A percentile compares a stretch with the other conserved stretches of the same genome.
Evolutionary conservation across 2,329 filamentous ascomycete species (phyloP).

Genomic region (Cladosporium sp.): DNA sequence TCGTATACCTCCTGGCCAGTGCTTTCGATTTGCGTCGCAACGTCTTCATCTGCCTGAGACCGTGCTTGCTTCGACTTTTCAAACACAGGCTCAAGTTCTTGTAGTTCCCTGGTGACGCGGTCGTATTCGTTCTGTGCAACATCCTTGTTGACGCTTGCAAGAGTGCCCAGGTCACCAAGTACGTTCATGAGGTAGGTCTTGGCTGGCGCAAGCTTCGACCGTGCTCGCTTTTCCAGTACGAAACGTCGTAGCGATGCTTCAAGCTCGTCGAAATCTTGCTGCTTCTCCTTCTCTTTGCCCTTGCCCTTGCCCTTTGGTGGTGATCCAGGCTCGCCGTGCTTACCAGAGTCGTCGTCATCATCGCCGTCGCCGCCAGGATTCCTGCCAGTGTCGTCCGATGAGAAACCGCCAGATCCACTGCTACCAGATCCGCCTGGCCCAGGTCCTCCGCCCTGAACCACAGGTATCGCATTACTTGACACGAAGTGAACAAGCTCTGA

Average conservation of each 20-base stretch:
- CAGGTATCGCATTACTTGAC: constrained; percentile 90
- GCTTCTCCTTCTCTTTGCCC: constrained; percentile 70
- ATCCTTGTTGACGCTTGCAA: constrained; percentile 83
- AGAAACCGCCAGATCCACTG: constrained; percentile 31
- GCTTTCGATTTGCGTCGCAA: constrained; percentile 77
- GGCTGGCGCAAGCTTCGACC: constrained; percentile 91
- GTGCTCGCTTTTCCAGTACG: constrained; percentile 89
- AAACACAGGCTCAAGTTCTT: constrained; percentile 77
- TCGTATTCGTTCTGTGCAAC: constrained; percentile 82
- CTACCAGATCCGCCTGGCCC: constrained; percentile 44
- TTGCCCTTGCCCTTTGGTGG: constrained; percentile 66
- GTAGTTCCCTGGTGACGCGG: constrained; percentile 73
- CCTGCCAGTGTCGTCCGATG: constrained; percentile 34
- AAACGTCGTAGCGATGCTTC: constrained; percentile 88
- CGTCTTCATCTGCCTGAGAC: constrained; percentile 71
- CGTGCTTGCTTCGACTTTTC: constrained; percentile 79
- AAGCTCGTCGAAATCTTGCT: constrained; percentile 82
- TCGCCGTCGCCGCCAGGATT: constrained; percentile 34
- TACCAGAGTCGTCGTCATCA: constrained; percentile 53
- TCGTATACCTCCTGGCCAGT: constrained; percentile 83
- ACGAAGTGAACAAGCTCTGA: constrained; percentile 95
- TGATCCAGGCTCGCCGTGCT: constrained; percentile 44
- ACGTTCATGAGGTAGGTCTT: constrained; percentile 95
- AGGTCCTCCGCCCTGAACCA: constrained; percentile 55
- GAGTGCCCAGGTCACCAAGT: constrained; percentile 75